Base-by-base conservation (phyloP, 1,284 basidiomycete species). In the Cryptococcus deneoformans region DNA sequence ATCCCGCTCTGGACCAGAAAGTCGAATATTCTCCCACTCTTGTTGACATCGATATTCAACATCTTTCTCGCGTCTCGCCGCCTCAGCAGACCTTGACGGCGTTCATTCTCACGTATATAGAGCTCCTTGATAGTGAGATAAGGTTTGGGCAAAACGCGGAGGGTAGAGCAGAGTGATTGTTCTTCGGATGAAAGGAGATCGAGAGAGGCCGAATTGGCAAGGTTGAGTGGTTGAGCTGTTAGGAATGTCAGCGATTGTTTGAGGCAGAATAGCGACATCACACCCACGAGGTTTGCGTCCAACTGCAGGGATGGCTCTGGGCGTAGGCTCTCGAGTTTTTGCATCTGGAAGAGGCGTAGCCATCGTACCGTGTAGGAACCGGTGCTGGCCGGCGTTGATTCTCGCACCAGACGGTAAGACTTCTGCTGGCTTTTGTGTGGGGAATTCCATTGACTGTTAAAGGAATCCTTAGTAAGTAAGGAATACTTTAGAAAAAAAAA, bases 71-170 rank as follows among this genome's bases (percentile, higher is more conserved):
- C 90, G 76, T 94, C 91, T 54, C 90, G 82, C 20, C 89, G 82
- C 51, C 89, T 86, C 35, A 95, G 81, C 74, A 89, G 87, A 11
- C 92, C 92, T 37, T 89, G 87, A 56, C 90, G 82, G n/a, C 91
- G 83, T 6, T 90, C 89, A 69, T 92, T 94, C 78, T 96, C 93
- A 39, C 91, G 85, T 29, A 96, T 86, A 46, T 95, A 84, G 7
- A 88, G 89, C 77, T 95, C 91, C 74, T 96, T 96, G 79, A 96
- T 89, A 57, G 88, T 85, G 48, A 96, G 84, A 76, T 94, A 97
- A 1, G 92, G 90, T 68, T 91, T 90, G 0, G 93, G 93, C 42
- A 95, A 81, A 58, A 96, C 92, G 5, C 91, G 87, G 14, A 96
- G 81, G 54, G 84, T 83, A 3, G 90, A 89, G 75, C 93, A 96